Percentiles rank a stretch among this genome's conserved stretches.
phyloP scores from a whole-genome alignment of 805 yeast genomes.

The Barnettozyma californica region DNA sequence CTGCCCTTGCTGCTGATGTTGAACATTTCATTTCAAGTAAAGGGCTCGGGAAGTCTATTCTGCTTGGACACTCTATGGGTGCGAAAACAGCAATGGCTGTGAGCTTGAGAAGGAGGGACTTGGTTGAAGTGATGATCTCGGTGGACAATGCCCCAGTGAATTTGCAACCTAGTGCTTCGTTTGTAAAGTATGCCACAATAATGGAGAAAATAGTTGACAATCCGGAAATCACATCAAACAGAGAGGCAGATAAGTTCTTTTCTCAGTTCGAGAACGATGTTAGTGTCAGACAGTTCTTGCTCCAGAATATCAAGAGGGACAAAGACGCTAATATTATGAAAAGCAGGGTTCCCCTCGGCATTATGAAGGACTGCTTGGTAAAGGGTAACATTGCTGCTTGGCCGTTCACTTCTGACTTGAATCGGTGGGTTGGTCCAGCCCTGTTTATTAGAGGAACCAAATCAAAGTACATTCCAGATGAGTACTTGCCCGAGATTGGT shows the following conservation, averaged over 20 bases:
- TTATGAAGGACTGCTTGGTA: conserved; percentile 61
- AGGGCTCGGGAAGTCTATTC: conserved; percentile 42
- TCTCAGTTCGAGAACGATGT: conserved; percentile 54
- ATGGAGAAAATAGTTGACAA: conserved; percentile 52
- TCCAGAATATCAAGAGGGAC: conserved; percentile 58
- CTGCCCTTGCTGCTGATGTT: conserved; percentile 82
- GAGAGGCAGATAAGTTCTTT: conserved; percentile 65
- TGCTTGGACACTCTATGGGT: conserved; percentile 87
- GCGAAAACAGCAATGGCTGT: conserved; percentile 92
- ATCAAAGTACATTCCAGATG: conserved; percentile 80
- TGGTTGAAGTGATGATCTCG: conserved; percentile 57
- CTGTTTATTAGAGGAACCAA: conserved; percentile 75
- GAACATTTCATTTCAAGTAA: conserved; percentile 51
- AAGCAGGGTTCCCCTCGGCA: conserved; percentile 57
- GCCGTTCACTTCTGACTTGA: conserved; percentile 56
- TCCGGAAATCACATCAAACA: conserved; percentile 39
- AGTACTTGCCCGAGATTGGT: conserved; percentile 66
- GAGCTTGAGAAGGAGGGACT: conserved; percentile 59
- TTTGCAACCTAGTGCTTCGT: conserved; percentile 49
- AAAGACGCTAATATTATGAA: conserved; percentile 29
- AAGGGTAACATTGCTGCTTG: conserved; percentile 66
- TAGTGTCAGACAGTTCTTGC: conserved; percentile 67
- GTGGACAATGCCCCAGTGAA: conserved; percentile 91
- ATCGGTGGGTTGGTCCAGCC: conserved; percentile 65
- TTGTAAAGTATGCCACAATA: conserved; percentile 61